Percentiles rank a stretch among this genome's conserved stretches.
phyloP scores from a whole-genome alignment of 768 basidiomycete species.

The Lactarius deliciosus region DNA sequence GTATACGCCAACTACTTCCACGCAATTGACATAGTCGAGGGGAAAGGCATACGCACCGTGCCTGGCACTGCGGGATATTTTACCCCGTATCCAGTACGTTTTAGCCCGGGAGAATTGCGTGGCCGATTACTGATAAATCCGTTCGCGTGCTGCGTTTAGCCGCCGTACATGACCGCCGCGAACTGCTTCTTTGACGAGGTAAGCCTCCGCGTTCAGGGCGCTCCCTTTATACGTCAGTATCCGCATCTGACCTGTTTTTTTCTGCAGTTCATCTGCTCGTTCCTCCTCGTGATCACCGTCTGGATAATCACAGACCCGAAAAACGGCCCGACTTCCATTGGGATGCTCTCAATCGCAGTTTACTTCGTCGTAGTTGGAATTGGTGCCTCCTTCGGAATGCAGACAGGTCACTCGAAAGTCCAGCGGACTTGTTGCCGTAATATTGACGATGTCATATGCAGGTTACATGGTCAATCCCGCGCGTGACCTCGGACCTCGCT shows the following conservation, averaged over 20 bases:
- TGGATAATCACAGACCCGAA: constrained; percentile 53
- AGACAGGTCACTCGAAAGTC: constrained; percentile 41
- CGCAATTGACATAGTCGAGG: constrained; percentile 63
- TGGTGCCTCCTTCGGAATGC: constrained; percentile 54
- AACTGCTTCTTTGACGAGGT: constrained; percentile 49
- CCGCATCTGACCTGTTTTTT: neutral
- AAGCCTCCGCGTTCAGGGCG: neutral
- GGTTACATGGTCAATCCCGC: constrained; percentile 67
- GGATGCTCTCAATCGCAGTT: constrained; percentile 53
- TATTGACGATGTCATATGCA: constrained; percentile 22
- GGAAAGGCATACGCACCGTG: constrained; percentile 52
- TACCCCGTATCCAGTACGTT: constrained; percentile 56
- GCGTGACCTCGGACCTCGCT: constrained; percentile 66
- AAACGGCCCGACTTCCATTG: constrained; percentile 48
- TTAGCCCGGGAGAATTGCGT: constrained; percentile 11
- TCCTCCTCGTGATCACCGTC: constrained; percentile 52
- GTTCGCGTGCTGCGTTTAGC: constrained; percentile 30
- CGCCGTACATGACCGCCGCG: constrained; percentile 42
- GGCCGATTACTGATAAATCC: neutral
- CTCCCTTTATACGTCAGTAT: neutral
- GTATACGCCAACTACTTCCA: constrained; percentile 65
- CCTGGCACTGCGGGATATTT: constrained; percentile 54
- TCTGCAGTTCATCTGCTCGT: constrained; percentile 54
- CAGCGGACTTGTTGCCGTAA: no score
- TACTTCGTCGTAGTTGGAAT: constrained; percentile 59